Percentiles rank a stretch among this genome's conserved stretches.
phyloP scores from a whole-genome alignment of 176 grass and related monocot species.

The Cenchrus americanus region DNA sequence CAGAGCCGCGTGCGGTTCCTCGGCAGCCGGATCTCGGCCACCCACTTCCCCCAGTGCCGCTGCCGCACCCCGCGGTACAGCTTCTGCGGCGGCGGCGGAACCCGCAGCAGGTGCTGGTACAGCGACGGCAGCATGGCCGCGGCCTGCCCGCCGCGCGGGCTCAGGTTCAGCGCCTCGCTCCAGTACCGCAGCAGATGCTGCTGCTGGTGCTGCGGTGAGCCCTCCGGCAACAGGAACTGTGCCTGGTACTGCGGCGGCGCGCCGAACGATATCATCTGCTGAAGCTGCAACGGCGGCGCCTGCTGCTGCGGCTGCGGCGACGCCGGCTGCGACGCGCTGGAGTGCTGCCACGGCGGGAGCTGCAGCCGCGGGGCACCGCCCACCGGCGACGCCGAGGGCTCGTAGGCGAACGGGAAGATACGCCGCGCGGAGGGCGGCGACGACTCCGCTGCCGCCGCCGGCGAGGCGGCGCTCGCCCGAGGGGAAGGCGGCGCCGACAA shows the following conservation, averaged over 20 bases:
- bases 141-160: conserved; percentile 60
- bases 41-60: conserved; percentile 98
- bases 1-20: conserved; percentile 87
- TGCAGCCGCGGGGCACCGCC: conserved; percentile 5
- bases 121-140: conserved; percentile 46
- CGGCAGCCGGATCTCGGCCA: conserved; percentile 91
- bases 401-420: conserved; percentile 73
- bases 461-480: conserved; percentile 24
- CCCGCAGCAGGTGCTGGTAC: conserved; percentile 53
- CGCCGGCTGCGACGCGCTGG: conserved; percentile 16
- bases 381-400: conserved; percentile 10
- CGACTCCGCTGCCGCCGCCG: background rate
- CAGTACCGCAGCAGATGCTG: conserved; percentile 68
- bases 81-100: conserved; percentile 53
- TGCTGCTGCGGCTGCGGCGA: conserved; percentile 24
- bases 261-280: conserved; percentile 87
- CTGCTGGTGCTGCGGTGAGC: conserved; percentile 40
- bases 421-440: conserved; percentile 46
- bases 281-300: conserved; percentile 22
- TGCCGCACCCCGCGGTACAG: conserved; percentile 92
- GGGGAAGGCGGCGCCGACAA: conserved; percentile 54
- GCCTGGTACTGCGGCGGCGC: conserved; percentile 35
- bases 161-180: conserved; percentile 87
- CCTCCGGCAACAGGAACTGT: conserved; percentile 47
- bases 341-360: conserved; percentile 19